Base-by-base conservation (phyloP, 495 filamentous ascomycete genomes). In the Tuber microsphaerosporum region DNA sequence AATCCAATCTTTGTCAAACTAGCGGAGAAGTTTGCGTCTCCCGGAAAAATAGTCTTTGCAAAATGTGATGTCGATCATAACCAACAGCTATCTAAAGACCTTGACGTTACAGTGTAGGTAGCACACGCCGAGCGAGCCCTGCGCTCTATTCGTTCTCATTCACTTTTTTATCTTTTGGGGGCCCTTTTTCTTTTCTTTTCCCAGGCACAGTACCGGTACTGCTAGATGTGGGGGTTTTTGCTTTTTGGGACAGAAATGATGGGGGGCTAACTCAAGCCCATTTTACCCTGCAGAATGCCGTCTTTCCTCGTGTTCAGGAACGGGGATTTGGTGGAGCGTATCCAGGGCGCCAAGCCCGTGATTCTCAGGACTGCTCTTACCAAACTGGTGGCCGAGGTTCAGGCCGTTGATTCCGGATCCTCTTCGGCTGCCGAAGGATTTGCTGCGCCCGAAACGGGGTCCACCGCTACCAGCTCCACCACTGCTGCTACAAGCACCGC, bases 261-360 rank as follows among this genome's bases (percentile, higher is more conserved):
- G 56, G 56, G 56, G 56, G 56, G 39, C 73, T 77, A 77, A 80
- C 71, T 56, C 39, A 39, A 41, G 51, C 79, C 45, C 69, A 77
- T 37, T 43, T 71, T 74, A 41, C 39, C 39, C 22, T 71, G 39
- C 42, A 81, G 74, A 9, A 77, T 81, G 79, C 95, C 95, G 22
- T 97, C 94, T 68, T 97, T 98, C 85, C 89, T 97, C 81, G 87
- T 97, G 79, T 97, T 97, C 87, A 92, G 92, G 80, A 87, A 91
- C 76, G 89, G 90, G 75, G 83, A 87, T 70, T 85, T 88, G 73
- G 87, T 89, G 45, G 87, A 91, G 68, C 91, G 90, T 75, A 87
- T 97, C 61, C 86, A 88, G 81, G 93, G 93, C 74, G 93, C 92
- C 72, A 87, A 97, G 2, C 56, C 56, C 12, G n/a, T 34, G 56